Percentiles rank a stretch among this genome's conserved stretches.
These are phyloP conservation scores for Phycomyces nitens DNA, from an alignment of 192 early-diverging fungal species.

Conservation along the genomic window DNA sequence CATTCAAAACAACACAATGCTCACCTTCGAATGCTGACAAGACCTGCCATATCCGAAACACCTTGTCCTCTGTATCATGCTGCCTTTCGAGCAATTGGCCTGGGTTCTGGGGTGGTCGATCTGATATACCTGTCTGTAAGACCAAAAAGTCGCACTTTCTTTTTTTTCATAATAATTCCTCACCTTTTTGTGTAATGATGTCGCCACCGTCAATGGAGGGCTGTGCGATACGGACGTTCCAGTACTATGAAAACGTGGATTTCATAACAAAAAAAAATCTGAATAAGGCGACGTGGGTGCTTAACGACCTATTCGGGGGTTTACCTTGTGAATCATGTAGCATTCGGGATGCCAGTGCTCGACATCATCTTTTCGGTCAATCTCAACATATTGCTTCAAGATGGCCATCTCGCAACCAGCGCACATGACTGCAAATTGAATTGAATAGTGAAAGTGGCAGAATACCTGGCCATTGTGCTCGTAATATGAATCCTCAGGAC, in stretches of 20 bases:
- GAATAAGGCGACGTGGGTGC: neutral
- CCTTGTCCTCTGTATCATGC: slow-evolving; percentile 79
- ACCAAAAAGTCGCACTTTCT: neutral
- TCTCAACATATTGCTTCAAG: slow-evolving; percentile 94
- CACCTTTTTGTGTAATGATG: slow-evolving; percentile 12
- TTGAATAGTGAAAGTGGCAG: slow-evolving; percentile 93
- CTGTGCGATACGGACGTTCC: slow-evolving; percentile 22
- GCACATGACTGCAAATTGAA: slow-evolving; percentile 85
- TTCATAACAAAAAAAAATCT: slow-evolving; percentile 6
- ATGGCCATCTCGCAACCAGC: slow-evolving; percentile 93
- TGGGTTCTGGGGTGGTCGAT: slow-evolving; percentile 15
- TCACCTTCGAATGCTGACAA: slow-evolving; percentile 83
- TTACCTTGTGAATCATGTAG: slow-evolving; percentile 98
- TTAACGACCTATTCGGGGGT: slow-evolving; percentile 21
- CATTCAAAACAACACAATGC: neutral
- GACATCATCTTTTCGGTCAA: slow-evolving; percentile 64
- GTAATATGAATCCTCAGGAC: slow-evolving; percentile 93
- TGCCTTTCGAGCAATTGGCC: slow-evolving; percentile 44
- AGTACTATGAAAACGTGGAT: slow-evolving; percentile 12
- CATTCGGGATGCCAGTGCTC: slow-evolving; percentile 99
- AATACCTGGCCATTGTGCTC: slow-evolving; percentile 90
- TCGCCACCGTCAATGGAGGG: slow-evolving; percentile 17
- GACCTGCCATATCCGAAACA: slow-evolving; percentile 84
- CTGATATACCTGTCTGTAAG: slow-evolving; percentile 4
- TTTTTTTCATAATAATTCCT: neutral